Evolutionary conservation across 805 yeast species (phyloP).

Genomic region (Sugiyamaella qingdaonensis): DNA sequence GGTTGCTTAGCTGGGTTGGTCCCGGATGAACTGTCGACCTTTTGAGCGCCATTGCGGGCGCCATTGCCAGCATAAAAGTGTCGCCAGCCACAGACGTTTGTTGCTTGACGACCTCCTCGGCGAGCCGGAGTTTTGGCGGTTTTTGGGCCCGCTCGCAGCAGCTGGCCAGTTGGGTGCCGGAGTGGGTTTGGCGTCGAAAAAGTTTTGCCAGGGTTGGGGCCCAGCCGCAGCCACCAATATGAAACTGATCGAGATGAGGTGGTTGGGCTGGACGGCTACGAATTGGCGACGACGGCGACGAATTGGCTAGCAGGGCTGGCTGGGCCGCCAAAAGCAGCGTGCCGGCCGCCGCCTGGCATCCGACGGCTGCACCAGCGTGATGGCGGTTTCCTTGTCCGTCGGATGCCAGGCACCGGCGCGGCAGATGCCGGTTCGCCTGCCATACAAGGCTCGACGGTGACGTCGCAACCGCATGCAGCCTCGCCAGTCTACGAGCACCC

Average conservation of each 20-base stretch:
- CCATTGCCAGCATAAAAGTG: too few species aligned
- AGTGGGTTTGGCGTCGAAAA: neutral
- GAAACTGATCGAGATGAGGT: constrained; percentile 5
- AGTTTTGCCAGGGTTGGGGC: neutral
- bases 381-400: neutral
- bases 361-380: neutral
- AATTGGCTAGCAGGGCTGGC: neutral
- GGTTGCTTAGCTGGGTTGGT: neutral
- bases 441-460: neutral
- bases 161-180: neutral
- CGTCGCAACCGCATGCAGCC: neutral
- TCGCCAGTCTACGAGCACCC: too few species aligned
- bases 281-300: neutral
- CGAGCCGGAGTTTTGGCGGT: neutral
- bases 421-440: neutral
- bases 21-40: too few species aligned
- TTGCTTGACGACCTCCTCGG: neutral
- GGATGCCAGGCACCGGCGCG: neutral
- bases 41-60: too few species aligned
- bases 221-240: neutral
- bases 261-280: neutral
- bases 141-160: neutral
- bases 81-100: too few species aligned
- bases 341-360: neutral
- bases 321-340: neutral